Evolutionary conservation across 768 basidiomycete species (phyloP).

Genomic region (Termitomyces sp.): DNA sequence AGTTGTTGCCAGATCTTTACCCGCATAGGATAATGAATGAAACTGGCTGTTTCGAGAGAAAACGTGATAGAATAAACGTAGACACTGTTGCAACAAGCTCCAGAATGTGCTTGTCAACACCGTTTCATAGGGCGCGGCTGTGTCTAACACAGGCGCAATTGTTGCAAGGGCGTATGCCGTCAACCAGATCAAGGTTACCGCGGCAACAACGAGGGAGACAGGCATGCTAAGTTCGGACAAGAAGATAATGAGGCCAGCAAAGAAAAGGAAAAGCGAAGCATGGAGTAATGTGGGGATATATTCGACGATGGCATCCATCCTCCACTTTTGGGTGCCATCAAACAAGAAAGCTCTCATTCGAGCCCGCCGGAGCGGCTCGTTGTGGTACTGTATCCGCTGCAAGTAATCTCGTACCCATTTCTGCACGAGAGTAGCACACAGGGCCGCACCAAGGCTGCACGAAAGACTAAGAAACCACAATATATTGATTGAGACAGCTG

Average conservation of each 20-base stretch:
- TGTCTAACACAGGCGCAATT: not conserved
- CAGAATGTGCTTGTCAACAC: not conserved
- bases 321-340: not conserved
- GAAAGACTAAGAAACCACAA: slow-evolving; percentile 25
- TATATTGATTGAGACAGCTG: slow-evolving; percentile 20
- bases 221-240: not conserved
- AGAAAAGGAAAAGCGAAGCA: slow-evolving; percentile 5
- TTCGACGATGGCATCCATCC: not conserved
- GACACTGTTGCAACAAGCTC: not conserved
- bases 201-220: not conserved
- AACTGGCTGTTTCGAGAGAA: not conserved
- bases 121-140: slow-evolving; percentile 5
- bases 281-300: slow-evolving; percentile 5
- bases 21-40: too few relatives aligned
- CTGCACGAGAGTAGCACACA: slow-evolving; percentile 20
- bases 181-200: not conserved
- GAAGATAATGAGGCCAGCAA: slow-evolving; percentile 4
- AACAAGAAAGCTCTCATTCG: slow-evolving; percentile 2
- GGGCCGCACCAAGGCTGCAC: slow-evolving; percentile 19
- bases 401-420: slow-evolving; percentile 1
- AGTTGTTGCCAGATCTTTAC: not conserved
- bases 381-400: slow-evolving; percentile 1
- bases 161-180: not conserved
- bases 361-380: not conserved
- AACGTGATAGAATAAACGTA: not conserved